phyloP scores from a whole-genome alignment of 768 basidiomycete genomes.

The Cystobasidium tubakii region DNA sequence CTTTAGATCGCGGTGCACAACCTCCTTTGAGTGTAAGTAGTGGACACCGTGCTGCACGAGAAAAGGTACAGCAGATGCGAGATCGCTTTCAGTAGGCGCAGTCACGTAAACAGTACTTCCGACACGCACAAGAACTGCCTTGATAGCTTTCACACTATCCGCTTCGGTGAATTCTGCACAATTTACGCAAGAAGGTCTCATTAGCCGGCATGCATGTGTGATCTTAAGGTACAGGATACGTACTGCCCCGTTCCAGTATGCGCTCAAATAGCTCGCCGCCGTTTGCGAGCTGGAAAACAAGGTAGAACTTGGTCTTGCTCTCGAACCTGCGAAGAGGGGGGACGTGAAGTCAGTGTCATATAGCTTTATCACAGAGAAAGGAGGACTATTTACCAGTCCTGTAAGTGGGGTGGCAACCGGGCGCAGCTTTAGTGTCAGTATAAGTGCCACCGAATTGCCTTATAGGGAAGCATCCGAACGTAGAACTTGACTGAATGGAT shows the following conservation, averaged over 20 bases:
- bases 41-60: conserved; percentile 57
- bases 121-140: conserved; percentile 34
- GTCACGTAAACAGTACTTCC: too few relatives aligned
- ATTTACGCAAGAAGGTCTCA: background rate
- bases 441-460: background rate
- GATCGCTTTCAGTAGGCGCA: background rate
- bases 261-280: conserved; percentile 94
- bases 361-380: too few relatives aligned
- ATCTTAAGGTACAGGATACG: too few relatives aligned
- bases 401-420: too few relatives aligned
- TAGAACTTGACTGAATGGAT: conserved; percentile 13
- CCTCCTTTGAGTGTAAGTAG: conserved; percentile 84
- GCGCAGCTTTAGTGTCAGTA: background rate
- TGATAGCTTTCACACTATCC: conserved; percentile 71
- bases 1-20: conserved; percentile 96
- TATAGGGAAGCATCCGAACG: background rate
- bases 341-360: too few relatives aligned
- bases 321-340: conserved; percentile 79
- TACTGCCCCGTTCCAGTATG: conserved; percentile 67
- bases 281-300: conserved; percentile 62
- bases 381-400: conserved; percentile 1
- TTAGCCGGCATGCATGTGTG: too few relatives aligned
- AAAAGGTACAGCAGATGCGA: background rate
- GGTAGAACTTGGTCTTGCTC: conserved; percentile 83
- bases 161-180: conserved; percentile 69